Percentiles rank a stretch among this genome's conserved stretches.
Conservation (phyloP, 2,329 filamentous ascomycete species). For the Gnomoniopsis sp. region DNA sequence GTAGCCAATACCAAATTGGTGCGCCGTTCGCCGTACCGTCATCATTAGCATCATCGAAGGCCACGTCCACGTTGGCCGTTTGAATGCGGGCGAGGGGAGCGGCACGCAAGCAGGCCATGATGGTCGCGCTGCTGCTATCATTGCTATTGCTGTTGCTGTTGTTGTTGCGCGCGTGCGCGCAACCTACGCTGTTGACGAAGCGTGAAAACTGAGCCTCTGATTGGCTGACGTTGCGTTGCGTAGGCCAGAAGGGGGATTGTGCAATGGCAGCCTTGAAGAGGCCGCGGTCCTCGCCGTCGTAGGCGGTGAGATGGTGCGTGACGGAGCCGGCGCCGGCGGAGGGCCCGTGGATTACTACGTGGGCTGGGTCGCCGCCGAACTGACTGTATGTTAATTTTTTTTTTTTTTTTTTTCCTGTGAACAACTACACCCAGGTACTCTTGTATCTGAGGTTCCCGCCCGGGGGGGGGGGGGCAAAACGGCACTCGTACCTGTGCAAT, state of each 20-base stretch:
- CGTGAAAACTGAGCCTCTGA: slow-evolving; percentile 45
- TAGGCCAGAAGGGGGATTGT: slow-evolving; percentile 48
- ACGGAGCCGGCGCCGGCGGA: slow-evolving; percentile 60
- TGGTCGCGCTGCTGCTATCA: too few relatives aligned
- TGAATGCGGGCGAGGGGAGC: slow-evolving; percentile 33
- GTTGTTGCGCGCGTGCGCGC: slow-evolving; percentile 25
- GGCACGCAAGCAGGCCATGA: slow-evolving; percentile 41
- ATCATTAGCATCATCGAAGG: slow-evolving; percentile 33
- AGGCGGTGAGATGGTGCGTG: slow-evolving; percentile 45
- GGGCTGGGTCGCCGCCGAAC: slow-evolving; percentile 58
- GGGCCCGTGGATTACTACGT: slow-evolving; percentile 59
- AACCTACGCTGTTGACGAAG: slow-evolving; percentile 33
- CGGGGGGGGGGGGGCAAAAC: neutral
- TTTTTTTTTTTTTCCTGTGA: too few relatives aligned
- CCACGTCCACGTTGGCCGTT: slow-evolving; percentile 33
- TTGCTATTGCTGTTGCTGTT: too few relatives aligned
- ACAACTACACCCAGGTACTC: too few relatives aligned
- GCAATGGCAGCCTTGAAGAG: slow-evolving; percentile 44
- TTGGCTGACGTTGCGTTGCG: slow-evolving; percentile 39
- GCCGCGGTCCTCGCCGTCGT: slow-evolving; percentile 41
- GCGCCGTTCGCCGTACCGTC: slow-evolving; percentile 26
- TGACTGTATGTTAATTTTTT: slow-evolving; percentile 11
- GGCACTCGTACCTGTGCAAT: slow-evolving; percentile 40
- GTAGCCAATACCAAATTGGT: slow-evolving; percentile 48
- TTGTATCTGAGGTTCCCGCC: too few relatives aligned